Evolutionary conservation across 306 rosid genomes (phyloP).

Genomic region (Vicia villosa): DNA sequence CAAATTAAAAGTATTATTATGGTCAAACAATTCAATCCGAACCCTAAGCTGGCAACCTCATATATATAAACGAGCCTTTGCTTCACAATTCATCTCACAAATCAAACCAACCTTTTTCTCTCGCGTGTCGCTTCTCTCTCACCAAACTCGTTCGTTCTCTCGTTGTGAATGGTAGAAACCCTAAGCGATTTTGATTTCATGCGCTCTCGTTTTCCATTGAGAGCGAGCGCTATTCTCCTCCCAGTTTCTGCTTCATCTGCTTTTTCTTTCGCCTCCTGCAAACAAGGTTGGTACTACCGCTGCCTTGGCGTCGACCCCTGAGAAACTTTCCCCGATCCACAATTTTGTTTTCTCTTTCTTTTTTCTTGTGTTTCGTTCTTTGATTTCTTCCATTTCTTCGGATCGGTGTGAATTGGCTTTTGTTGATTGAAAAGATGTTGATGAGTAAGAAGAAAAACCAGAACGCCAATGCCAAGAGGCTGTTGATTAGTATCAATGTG

Average conservation of each 20-base stretch:
- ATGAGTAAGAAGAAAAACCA: conserved; percentile 82
- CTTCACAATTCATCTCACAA: neutral
- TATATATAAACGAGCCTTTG: conserved; percentile 19
- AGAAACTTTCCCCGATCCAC: neutral
- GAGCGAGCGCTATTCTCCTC: conserved; percentile 87
- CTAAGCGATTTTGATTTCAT: conserved; percentile 54
- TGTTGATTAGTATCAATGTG: conserved; percentile 80
- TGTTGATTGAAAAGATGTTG: conserved; percentile 56
- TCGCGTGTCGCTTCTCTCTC: neutral
- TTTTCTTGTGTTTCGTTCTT: too few species aligned
- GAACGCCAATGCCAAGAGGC: conserved; percentile 56
- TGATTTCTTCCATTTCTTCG: neutral
- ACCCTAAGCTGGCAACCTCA: neutral
- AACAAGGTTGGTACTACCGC: conserved; percentile 98
- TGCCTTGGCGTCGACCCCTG: conserved; percentile 97
- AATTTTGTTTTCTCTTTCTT: neutral
- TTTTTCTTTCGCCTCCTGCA: conserved; percentile 89
- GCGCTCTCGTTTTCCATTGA: conserved; percentile 70
- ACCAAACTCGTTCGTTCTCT: neutral
- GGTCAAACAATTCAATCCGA: neutral
- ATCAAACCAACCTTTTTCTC: neutral
- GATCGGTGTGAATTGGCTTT: neutral
- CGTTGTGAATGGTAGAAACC: conserved; percentile 97
- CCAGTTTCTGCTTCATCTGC: conserved; percentile 56
- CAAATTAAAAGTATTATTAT: too few species aligned